Conservation (phyloP, 805 yeast species). For the Wickerhamiella azyma region DNA sequence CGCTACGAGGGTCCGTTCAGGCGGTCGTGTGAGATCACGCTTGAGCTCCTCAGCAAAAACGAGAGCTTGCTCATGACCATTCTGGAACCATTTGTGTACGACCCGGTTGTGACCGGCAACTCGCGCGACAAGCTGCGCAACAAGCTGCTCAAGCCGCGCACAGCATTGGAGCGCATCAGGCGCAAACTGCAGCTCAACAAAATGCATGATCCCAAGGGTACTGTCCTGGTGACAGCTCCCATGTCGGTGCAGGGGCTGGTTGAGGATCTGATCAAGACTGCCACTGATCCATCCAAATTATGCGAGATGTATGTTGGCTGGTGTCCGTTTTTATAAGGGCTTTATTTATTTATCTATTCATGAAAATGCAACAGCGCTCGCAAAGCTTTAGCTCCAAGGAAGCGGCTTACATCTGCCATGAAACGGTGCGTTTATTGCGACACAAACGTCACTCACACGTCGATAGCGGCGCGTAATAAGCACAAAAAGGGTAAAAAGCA, state of each 20-base stretch:
- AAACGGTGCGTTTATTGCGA: slow-evolving; percentile 17
- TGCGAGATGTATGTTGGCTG: slow-evolving; percentile 91
- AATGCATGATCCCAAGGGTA: slow-evolving; percentile 37
- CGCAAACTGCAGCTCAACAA: slow-evolving; percentile 74
- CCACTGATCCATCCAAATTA: slow-evolving; percentile 55
- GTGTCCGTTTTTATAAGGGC: slow-evolving; percentile 50
- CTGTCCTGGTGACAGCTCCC: slow-evolving; percentile 40
- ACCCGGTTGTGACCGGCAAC: slow-evolving; percentile 72
- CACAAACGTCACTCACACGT: slow-evolving; percentile 15
- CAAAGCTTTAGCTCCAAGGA: too few species aligned
- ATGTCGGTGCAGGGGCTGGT: slow-evolving; percentile 89
- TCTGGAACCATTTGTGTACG: slow-evolving; percentile 83
- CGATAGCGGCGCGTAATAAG: slow-evolving; percentile 14
- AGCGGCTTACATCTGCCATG: neutral
- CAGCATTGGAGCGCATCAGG: slow-evolving; percentile 57
- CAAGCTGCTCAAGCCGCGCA: slow-evolving; percentile 25
- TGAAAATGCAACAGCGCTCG: too few species aligned
- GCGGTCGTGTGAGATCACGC: slow-evolving; percentile 71
- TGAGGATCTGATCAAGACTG: slow-evolving; percentile 72
- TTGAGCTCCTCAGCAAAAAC: slow-evolving; percentile 54
- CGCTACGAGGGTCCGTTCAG: slow-evolving; percentile 87
- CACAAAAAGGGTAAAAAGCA: slow-evolving; percentile 18
- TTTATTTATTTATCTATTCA: slow-evolving; percentile 1
- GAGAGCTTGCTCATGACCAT: slow-evolving; percentile 81
- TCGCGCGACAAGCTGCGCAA: slow-evolving; percentile 39